Conservation (phyloP, 768 basidiomycete species). For the Mycena haematopus region DNA sequence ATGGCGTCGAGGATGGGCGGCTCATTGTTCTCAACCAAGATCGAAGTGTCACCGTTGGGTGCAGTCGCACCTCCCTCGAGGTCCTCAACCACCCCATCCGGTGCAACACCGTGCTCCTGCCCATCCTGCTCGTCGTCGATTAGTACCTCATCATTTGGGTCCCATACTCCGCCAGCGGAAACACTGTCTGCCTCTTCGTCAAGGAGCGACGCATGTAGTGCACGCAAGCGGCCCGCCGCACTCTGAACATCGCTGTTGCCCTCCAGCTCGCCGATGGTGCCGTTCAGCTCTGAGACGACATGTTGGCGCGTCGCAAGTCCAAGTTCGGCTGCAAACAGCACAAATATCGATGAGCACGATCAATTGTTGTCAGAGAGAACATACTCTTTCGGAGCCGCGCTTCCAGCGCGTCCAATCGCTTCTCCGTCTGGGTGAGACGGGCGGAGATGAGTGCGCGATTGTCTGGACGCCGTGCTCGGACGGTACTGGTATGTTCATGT, state of each 20-base stretch:
- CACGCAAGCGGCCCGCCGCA: constrained; percentile 10
- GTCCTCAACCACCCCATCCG: background rate
- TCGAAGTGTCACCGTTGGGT: background rate
- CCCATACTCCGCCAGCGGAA: background rate
- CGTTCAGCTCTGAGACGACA: constrained; percentile 8
- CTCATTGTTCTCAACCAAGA: background rate
- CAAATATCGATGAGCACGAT: background rate
- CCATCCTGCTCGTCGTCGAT: background rate
- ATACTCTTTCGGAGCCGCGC: constrained; percentile 2
- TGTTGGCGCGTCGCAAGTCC: constrained; percentile 4
- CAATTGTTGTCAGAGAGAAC: background rate
- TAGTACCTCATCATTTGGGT: background rate
- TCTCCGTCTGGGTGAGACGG: constrained; percentile 14
- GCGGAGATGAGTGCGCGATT: background rate
- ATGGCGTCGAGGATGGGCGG: background rate
- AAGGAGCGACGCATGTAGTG: constrained; percentile 12
- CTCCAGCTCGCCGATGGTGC: constrained; percentile 6
- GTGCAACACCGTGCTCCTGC: background rate
- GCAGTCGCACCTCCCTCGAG: background rate
- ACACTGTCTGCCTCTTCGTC: background rate
- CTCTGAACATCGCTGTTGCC: constrained; percentile 4
- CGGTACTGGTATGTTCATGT: background rate
- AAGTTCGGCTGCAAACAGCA: constrained; percentile 2
- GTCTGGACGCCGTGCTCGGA: background rate
- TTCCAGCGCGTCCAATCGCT: constrained; percentile 20